Base-by-base conservation (phyloP, 768 basidiomycete genomes). In the Chalciporus piperatus region DNA sequence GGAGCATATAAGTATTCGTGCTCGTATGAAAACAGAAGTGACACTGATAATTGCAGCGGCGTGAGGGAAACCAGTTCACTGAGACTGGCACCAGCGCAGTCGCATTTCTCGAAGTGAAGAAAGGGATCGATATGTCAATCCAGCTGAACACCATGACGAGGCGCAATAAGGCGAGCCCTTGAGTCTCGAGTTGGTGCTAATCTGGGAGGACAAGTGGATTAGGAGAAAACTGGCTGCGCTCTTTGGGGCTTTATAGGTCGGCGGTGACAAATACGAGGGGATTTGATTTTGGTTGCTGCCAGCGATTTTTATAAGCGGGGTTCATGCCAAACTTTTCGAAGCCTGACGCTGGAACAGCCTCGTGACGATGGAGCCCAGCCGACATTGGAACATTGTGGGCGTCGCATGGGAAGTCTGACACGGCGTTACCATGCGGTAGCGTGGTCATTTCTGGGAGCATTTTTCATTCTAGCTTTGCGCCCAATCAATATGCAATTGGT, bases 11-110 rank as follows among this genome's bases (percentile, higher is more conserved):
- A 3, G 65, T 47, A n/a, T 68, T 71, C 13, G 65, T 72, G 42
- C 56, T 63, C 1, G 74, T 76, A 33, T 75, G 74, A 41, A 76
- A 75, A 53, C 74, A 75, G 45, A 76, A 74, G 4, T 68, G 61
- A 30, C 73, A 73, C 7, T 62, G 52, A 20, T 76, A 75, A 33
- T 76, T 76, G 40, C 64, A 65, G 1, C 57, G 50, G 16, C 64
- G 48, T 19, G 59, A 58, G 0, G 64, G 64, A 19, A 65, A 65
- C 64, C 64, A 65, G 43, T 65, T 65, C 3, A 64, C 65, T 1
- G 64, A 65, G 1, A 65, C 51, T 16, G 63, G 63, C 3, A 54
- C 50, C 41, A 33, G 40, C 2, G 52, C 42, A 16, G 60, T 58
- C 4, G 40, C 7, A 2, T 33, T 10, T 20, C 19, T 47, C 3